phyloP scores from a whole-genome alignment of 2,329 filamentous ascomycete genomes.

The Aspergillus calidoustus region DNA sequence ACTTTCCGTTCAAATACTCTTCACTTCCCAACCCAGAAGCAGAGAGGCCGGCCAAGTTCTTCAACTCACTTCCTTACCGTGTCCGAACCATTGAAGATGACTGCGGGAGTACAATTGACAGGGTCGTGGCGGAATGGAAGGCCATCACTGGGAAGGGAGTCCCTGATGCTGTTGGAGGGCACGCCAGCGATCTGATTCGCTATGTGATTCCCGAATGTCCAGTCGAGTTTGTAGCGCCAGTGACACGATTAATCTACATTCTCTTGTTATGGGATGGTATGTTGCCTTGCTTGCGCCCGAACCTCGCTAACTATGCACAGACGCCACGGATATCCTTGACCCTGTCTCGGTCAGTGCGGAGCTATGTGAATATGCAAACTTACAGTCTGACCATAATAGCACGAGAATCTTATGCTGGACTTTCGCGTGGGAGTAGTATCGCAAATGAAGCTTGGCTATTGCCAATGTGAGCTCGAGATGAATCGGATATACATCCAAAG shows the following conservation, averaged over 20 bases:
- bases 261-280: conserved; percentile 1
- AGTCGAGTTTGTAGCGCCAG: not conserved
- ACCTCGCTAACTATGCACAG: not conserved
- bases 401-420: not conserved
- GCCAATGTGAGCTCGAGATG: conserved; percentile 1
- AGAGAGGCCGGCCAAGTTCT: not conserved
- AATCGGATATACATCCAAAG: conserved; percentile 1
- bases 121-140: not conserved
- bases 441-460: not conserved
- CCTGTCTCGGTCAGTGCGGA: not conserved
- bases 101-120: not conserved
- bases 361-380: not conserved
- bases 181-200: not conserved
- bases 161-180: not conserved
- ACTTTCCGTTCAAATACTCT: not conserved
- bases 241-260: not conserved
- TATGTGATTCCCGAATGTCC: not conserved
- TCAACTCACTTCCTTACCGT: not conserved
- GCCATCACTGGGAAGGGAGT: not conserved
- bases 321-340: conserved; percentile 5
- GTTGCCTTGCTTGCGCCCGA: not conserved
- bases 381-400: not conserved
- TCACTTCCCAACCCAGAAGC: not conserved
- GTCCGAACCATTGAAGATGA: not conserved
- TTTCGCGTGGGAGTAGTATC: not conserved